phyloP scores from a whole-genome alignment of 331 rosid genomes.

The Acacia pycnantha region DNA sequence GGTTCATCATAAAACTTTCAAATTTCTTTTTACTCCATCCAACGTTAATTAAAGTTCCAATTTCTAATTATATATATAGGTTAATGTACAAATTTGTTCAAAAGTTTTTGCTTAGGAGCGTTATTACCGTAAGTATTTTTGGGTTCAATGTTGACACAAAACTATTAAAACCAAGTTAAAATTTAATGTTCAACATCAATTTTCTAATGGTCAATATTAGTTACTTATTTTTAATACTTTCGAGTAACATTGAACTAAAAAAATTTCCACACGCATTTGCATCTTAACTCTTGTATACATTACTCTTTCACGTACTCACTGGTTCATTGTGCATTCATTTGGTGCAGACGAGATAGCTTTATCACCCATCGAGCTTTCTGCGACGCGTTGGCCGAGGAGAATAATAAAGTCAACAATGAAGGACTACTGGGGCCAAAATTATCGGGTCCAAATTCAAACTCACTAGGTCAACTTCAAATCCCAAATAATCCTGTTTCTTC shows the following conservation, averaged over 20 bases:
- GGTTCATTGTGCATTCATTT: background rate
- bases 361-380: slow-evolving; percentile 82
- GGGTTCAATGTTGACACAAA: no score
- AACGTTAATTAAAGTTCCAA: background rate
- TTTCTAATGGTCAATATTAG: no score
- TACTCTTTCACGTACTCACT: background rate
- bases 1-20: slow-evolving; percentile 29
- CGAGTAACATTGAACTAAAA: no score
- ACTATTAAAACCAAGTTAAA: no score
- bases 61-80: background rate
- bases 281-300: no score
- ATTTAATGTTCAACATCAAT: no score
- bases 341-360: slow-evolving; percentile 73
- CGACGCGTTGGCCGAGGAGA: slow-evolving; percentile 67
- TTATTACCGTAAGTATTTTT: no score
- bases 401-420: slow-evolving; percentile 37
- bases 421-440: slow-evolving; percentile 5
- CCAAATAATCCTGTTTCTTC: slow-evolving; percentile 41
- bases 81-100: no score
- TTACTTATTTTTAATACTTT: no score
- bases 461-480: slow-evolving; percentile 28
- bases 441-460: slow-evolving; percentile 26
- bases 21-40: background rate
- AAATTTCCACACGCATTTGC: no score
- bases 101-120: no score